Evolutionary conservation across 1,284 basidiomycete species (phyloP), one percentile per base, ranked within the genome.

Genomic region (Pyrrhoderma lamaoense): DNA sequence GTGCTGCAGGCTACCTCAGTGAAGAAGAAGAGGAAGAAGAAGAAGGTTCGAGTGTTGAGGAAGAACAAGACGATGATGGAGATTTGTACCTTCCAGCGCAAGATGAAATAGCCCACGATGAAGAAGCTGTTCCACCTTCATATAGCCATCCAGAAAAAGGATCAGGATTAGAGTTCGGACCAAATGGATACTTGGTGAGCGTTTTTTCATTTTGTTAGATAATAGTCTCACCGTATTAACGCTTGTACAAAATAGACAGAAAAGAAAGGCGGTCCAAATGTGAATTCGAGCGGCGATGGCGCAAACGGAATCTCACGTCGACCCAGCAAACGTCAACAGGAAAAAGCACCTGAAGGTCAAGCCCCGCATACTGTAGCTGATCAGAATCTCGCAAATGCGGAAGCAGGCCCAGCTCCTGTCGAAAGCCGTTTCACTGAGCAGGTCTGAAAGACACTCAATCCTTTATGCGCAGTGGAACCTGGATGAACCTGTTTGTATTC

Each of bases 1-100:
- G 93, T 52, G 78, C 82, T 19, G 93, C 81, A 1, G 94, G 94
- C 34, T 96, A 93, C 69, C 74, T 74, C 34, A 85, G 83, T 55
- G 89, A 89, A 52, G 85, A 87, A 2, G 83, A 86, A 40, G 85
- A 83, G 1, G 77, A 75, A 35, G 79, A 82, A 18, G 79, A 80
- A 42, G 82, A 78, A 16, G 85, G 82, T 8, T 82, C 80, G 35
- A 85, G 80, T 48, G 71, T 82, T 22, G 89, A 89, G 60, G 88
- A 87, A 52, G 88, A 87, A 45, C 80, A 82, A 5, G 82, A 78
- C 1, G 75, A 72, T 2, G 75, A 77, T 2, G 75, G 72, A 1
- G 76, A 72, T 11, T 68, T 71, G 45, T 72, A 67, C 39, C 63
- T 67, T 38, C 62, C 63, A 19, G 64, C 50, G 8, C 53, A 55